Evolutionary conservation across 2,329 filamentous ascomycete genomes (phyloP), one percentile per base, ranked within the genome.

Genomic region (Lasiodiplodia citricola): DNA sequence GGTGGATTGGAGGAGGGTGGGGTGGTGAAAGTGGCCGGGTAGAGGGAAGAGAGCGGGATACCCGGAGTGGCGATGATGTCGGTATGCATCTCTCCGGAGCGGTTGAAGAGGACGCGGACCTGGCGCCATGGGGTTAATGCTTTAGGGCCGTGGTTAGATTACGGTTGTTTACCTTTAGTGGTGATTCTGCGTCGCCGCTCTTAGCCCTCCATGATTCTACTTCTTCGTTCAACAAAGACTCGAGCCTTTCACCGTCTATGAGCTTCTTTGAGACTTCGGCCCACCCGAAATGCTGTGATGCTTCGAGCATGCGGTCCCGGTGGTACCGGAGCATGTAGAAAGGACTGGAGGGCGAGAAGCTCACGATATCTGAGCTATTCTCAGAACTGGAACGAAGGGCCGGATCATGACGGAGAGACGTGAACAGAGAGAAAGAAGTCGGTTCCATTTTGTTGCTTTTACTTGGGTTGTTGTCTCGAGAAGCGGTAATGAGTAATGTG

Each of bases 301-400:
- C 83, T 74, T 83, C 86, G n/a, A 93, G 83, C 76, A 97, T 87
- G 66, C 94, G 90, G 76, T 94, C 91, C 56, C 89, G 87, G 78
- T 97, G 94, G 73, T 90, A 90, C 69, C 89, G 84, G 18, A 96
- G 86, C 85, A 96, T 93, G 79, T 96, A 96, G 73, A 93, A 90
- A 0, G 90, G 87, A 10, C 88, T 92, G 7, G 81, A 75, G 31
- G 83, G 80, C 31, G 75, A 71, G 73, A 82, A 83, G 74, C 89
- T 89, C 81, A 77, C 75, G 65, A 70, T 73, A 47, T 73, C 73
- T 54, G 84, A 90, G 21, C 83, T 86, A 66, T 81, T 81, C 67
- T 80, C 75, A 1, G 68, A 18, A 2, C 76, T 79, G 16, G 70
- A 68, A 0, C 78, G 72, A 13, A 81, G 79, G 18, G 79, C 69